phyloP scores from a whole-genome alignment of 23 red algal genomes.

The Gracilariopsis chorda region DNA sequence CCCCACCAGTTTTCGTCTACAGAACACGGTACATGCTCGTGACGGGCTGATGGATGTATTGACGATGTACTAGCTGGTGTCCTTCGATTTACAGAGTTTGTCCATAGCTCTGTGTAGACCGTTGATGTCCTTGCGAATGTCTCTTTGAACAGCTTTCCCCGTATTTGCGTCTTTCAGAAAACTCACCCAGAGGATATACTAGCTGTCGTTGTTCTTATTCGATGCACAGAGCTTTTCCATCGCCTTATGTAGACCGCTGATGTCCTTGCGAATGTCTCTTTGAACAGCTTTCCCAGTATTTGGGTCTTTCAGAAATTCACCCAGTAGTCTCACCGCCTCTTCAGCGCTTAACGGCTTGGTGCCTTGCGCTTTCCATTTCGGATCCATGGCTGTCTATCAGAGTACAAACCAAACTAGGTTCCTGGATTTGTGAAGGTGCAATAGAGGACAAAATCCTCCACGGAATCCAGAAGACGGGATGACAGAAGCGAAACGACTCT shows the following conservation, averaged over 20 bases:
- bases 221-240: not conserved
- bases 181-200: no score
- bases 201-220: not conserved
- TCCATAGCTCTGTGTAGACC: no score
- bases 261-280: not conserved
- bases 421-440: no score
- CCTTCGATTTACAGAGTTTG: no score
- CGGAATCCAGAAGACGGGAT: no score
- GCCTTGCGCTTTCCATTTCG: constrained; percentile 13
- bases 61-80: no score
- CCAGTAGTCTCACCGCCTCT: not conserved
- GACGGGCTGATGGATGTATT: no score
- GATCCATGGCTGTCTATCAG: not conserved
- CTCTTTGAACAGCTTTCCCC: not conserved
- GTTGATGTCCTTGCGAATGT: not conserved
- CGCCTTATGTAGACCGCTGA: not conserved
- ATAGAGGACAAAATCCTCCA: no score
- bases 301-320: not conserved
- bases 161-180: not conserved
- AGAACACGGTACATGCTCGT: not conserved
- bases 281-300: not conserved
- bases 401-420: not conserved
- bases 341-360: not conserved
- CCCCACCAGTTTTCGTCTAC: not conserved
- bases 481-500: no score